Evolutionary conservation across 169 alveolate species (phyloP).

Genomic region (Eimeria necatrix): DNA sequence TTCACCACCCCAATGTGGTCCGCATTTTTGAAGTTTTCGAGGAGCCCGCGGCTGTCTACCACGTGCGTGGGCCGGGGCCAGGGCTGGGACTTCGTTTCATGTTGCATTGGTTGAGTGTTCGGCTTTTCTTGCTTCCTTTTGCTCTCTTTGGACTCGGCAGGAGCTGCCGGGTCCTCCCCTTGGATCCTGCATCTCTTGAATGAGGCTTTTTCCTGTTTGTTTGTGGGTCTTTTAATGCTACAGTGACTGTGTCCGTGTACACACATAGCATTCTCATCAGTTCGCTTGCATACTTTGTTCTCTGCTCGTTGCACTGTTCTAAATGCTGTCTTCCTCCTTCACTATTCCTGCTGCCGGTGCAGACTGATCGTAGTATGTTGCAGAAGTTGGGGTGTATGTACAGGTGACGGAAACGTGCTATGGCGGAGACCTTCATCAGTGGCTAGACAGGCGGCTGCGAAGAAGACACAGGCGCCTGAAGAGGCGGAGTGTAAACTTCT

Average conservation of each 20-base stretch:
- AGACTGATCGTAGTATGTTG: too few species aligned
- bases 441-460: conserved; percentile 74
- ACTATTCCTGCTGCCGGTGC: too few species aligned
- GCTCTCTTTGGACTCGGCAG: neutral
- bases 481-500: conserved; percentile 32
- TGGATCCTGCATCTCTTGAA: neutral
- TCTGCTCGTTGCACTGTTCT: too few species aligned
- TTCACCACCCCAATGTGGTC: conserved; percentile 95
- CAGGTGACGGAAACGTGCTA: conserved; percentile 75
- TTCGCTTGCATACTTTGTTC: too few species aligned
- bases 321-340: too few species aligned
- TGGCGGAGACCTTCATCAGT: conserved; percentile 76
- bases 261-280: too few species aligned
- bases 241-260: too few species aligned
- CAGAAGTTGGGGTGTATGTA: neutral
- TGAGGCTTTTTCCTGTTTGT: neutral
- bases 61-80: conserved; percentile 32
- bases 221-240: neutral
- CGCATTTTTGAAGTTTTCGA: conserved; percentile 93
- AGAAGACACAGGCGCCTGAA: conserved; percentile 11
- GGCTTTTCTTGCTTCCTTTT: neutral
- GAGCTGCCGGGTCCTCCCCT: neutral
- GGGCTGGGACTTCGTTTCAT: too few species aligned
- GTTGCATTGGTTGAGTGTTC: too few species aligned
- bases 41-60: conserved; percentile 81